Conservation (phyloP, 169 alveolate species). For the Plasmodium yoelii region DNA sequence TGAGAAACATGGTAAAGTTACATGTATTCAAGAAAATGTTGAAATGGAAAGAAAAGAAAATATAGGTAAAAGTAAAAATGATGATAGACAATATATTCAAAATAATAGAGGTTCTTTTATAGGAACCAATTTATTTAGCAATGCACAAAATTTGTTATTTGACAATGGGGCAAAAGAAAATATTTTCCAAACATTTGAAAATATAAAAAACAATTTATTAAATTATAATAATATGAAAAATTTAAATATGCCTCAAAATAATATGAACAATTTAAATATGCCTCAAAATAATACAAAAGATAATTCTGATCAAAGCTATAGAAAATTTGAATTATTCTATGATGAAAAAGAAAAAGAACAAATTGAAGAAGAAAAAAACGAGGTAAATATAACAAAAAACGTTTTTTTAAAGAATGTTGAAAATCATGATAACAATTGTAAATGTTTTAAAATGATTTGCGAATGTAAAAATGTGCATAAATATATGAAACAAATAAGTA, state of each 20-base stretch:
- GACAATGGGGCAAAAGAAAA: slow-evolving; percentile 10
- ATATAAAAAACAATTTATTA: slow-evolving; percentile 3
- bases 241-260: too few species aligned
- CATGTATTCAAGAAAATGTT: neutral
- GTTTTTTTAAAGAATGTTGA: too few species aligned
- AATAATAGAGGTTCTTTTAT: neutral
- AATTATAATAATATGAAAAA: neutral
- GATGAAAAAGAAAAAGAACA: neutral
- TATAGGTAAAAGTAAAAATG: neutral
- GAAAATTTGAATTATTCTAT: too few species aligned
- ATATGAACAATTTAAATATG: too few species aligned
- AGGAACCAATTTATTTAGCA: slow-evolving; percentile 2
- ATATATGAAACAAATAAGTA: neutral
- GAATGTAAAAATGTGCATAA: neutral
- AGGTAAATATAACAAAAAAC: too few species aligned
- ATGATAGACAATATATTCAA: neutral
- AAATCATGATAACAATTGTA: too few species aligned
- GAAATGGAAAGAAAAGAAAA: neutral
- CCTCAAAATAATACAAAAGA: too few species aligned
- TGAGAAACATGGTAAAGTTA: neutral
- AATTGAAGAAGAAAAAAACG: neutral
- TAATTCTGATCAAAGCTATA: too few species aligned
- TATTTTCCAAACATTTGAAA: slow-evolving; percentile 4
- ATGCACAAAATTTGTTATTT: slow-evolving; percentile 15
- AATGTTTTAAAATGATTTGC: too few species aligned